Base-by-base conservation (phyloP, 2,329 filamentous ascomycete genomes). In the Fusarium mundagurra region DNA sequence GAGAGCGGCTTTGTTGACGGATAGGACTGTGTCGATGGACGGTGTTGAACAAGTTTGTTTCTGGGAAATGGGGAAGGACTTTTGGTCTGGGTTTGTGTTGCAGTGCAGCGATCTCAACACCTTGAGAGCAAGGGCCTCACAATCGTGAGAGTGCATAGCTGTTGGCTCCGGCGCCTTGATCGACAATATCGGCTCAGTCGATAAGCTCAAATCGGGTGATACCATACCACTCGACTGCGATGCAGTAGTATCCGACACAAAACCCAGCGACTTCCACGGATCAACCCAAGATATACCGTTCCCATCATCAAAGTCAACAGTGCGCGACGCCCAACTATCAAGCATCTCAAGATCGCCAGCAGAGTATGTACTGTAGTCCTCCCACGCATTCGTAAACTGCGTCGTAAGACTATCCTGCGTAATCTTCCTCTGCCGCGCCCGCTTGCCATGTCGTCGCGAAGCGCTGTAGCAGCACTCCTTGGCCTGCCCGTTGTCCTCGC, bases 11-110 rank as follows among this genome's bases (percentile, higher is more conserved):
- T 74, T 73, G 53, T 73, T 73, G 34, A 65, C 31, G 0, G 45
- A 74, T 6, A 73, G 6, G 3, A 73, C 71, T 20, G 66, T 74
- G 22, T 73, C 71, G 17, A 73, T 71, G 6, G 71, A 63, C 2
- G 71, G 71, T 29, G 48, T 47, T 16, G 53, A 13, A 14, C 24
- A 66, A 4, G 45, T 4, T 31, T 44, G 60, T 1, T 64, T 69
- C 10, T 4, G 36, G 20, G n/a, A 24, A 12, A 34, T 38, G 20
- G 9, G 20, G 7, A 50, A 29, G 6, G 34, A n/a, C n/a, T 45
- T 61, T 24, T 62, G 67, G 16, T 61, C 66, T 1, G 31, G 8
- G 20, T 18, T 53, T 27, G 61, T 17, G 34, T 73, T 57, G 39
- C 59, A 73, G 3, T 73, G 67, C 9, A 73, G 47, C 5, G 71